Conservation (phyloP, 2,329 filamentous ascomycete genomes). For the Fusarium hainanense region DNA sequence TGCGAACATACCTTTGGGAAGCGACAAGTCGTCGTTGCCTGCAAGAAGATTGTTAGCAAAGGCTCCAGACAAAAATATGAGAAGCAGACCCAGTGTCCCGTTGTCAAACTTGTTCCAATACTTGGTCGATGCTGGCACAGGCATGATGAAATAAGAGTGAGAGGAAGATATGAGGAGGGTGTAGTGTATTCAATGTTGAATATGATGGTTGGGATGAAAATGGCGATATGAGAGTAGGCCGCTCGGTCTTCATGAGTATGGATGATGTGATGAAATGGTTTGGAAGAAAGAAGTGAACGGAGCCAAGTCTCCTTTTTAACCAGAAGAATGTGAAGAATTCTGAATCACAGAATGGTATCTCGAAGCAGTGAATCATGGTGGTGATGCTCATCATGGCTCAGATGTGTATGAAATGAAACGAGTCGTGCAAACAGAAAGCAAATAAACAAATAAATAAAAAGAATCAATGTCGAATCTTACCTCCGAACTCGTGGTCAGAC, state of each 20-base stretch:
- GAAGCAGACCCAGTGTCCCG: slow-evolving; percentile 34
- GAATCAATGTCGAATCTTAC: slow-evolving; percentile 58
- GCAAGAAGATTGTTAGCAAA: slow-evolving; percentile 49
- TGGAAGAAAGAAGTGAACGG: neutral
- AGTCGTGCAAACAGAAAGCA: slow-evolving; percentile 3
- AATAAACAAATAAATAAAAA: slow-evolving; percentile 12
- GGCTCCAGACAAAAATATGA: neutral
- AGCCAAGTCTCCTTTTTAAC: slow-evolving; percentile 6
- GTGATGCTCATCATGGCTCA: slow-evolving; percentile 12
- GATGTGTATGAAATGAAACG: slow-evolving; percentile 1
- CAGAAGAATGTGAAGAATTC: neutral
- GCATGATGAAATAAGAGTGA: slow-evolving; percentile 25
- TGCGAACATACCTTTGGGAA: slow-evolving; percentile 68
- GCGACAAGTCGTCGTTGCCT: slow-evolving; percentile 72
- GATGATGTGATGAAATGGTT: slow-evolving; percentile 6
- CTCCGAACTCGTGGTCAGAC: slow-evolving; percentile 75
- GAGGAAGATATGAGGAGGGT: neutral
- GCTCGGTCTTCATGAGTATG: slow-evolving; percentile 2
- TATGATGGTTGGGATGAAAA: slow-evolving; percentile 22
- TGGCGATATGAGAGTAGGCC: neutral
- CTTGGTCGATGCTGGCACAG: slow-evolving; percentile 38
- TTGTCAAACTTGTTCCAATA: slow-evolving; percentile 47
- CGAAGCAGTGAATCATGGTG: slow-evolving; percentile 30
- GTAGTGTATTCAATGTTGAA: slow-evolving; percentile 1
- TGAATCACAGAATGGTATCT: neutral